Percentiles rank a stretch among this genome's conserved stretches.
Conservation (phyloP, 1,139 yeast genomes). For the Candida sanyaensis region DNA sequence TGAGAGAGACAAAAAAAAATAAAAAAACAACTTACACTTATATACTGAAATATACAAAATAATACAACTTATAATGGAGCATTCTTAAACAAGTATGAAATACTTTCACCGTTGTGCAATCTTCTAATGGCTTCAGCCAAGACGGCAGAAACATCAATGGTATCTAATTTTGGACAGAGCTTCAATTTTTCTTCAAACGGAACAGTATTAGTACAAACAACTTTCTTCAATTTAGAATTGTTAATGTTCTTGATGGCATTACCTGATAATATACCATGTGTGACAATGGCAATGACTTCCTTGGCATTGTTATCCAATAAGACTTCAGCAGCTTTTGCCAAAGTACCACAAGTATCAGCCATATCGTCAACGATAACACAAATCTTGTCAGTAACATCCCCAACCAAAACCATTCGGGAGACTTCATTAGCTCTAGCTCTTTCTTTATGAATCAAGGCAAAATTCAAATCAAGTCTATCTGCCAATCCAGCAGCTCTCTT, state of each 20-base stretch:
- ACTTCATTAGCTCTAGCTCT: constrained; percentile 80
- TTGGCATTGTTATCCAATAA: constrained; percentile 63
- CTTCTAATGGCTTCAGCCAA: constrained; percentile 81
- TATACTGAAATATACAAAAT: neutral
- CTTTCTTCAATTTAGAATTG: constrained; percentile 55
- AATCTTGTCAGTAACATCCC: constrained; percentile 70
- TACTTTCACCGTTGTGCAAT: constrained; percentile 81
- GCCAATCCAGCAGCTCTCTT: constrained; percentile 81
- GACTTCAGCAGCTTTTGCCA: constrained; percentile 76
- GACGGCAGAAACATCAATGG: constrained; percentile 71
- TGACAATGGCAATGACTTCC: constrained; percentile 73
- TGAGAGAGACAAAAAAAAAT: neutral
- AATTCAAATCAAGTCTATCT: constrained; percentile 71
- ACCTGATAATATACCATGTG: constrained; percentile 79
- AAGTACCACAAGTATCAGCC: constrained; percentile 85
- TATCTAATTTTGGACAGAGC: constrained; percentile 57
- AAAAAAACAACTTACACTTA: neutral
- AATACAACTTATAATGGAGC: constrained; percentile 22
- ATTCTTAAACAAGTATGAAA: constrained; percentile 67
- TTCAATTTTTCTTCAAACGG: constrained; percentile 60
- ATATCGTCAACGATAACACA: constrained; percentile 78
- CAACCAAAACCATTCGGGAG: constrained; percentile 73
- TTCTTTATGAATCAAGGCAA: constrained; percentile 82
- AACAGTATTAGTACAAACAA: constrained; percentile 76
- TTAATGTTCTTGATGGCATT: constrained; percentile 65